Percentiles rank a stretch among this genome's conserved stretches.
phyloP scores from a whole-genome alignment of 2,329 filamentous ascomycete species.

The Macrophomina tecta region DNA sequence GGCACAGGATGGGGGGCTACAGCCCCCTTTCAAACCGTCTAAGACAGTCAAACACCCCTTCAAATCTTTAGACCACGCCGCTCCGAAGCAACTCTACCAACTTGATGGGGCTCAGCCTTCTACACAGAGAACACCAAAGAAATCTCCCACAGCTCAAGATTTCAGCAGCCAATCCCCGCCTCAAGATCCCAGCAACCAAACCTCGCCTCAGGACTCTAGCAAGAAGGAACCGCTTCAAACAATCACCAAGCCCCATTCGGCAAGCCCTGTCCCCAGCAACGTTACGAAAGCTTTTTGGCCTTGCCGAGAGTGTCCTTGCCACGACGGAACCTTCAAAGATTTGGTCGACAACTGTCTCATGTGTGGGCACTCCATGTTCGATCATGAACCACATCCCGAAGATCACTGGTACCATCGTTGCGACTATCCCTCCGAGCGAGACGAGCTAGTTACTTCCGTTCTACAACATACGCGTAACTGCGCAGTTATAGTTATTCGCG shows the following conservation, averaged over 20 bases:
- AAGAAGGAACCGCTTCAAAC: not conserved
- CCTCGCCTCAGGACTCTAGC: not conserved
- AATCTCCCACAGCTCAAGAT: not conserved
- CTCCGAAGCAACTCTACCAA: slow-evolving; percentile 3
- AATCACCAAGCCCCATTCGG: not conserved
- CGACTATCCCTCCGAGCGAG: not conserved
- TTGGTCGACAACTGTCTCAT: not conserved
- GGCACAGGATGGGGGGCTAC: not conserved
- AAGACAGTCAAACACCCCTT: not conserved
- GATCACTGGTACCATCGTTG: not conserved
- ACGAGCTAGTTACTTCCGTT: not conserved
- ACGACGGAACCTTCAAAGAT: not conserved
- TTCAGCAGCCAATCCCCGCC: not conserved
- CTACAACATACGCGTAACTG: not conserved
- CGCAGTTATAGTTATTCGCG: not conserved
- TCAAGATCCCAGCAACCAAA: not conserved
- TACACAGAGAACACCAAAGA: slow-evolving; percentile 6
- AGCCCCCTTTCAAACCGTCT: not conserved
- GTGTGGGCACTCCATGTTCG: not conserved
- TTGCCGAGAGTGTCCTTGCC: not conserved
- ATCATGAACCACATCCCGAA: not conserved
- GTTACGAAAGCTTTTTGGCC: not conserved
- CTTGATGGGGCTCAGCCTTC: slow-evolving; percentile 7
- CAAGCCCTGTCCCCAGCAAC: not conserved
- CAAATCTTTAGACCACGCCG: not conserved